Evolutionary conservation across 345 rosid species (phyloP), one percentile per base, ranked within the genome.

Genomic region (Salix viminalis): DNA sequence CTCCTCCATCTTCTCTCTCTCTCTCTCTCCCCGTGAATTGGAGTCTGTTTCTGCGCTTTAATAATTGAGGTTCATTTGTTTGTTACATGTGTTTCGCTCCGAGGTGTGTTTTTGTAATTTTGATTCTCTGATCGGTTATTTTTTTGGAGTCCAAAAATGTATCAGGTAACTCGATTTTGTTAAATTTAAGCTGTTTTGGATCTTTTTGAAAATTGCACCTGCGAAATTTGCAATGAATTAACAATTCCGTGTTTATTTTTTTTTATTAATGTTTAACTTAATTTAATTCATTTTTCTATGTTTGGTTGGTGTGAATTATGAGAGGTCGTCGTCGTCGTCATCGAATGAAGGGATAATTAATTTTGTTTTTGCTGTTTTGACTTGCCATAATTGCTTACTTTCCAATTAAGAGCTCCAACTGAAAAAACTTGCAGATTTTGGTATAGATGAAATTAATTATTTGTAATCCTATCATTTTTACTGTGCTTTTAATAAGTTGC

Each of bases 271-370:
- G 19, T 46, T 46, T 14, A 46, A 46, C 18, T 52, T 52, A 23
- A 8, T 9, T n/a, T 10, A 42, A 42, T 42, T 42, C 13, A 42
- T 42, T 42, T 42, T 42, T 42, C 46, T 2, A 11, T 42, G 46
- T 42, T 42, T 58, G 28, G 30, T 13, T 14, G 50, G 77, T 71
- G 73, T 62, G 62, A 52, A 61, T 60, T 46, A 26, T 16, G 70
- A 60, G 28, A 37, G 26, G 58, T 52, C 15, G 56, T 67, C 34
- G 65, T 36, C 64, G 67, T 71, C 70, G 39, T 16, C 18, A 72
- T 70, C 83, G 65, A 78, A 73, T 74, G 83, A 68, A 32, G 64
- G 28, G 23, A 58, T 23, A 54, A 65, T 76, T 76, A 26, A 8
- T 23, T 61, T 64, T 15, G 18, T 19, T 44, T 18, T 14, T 46